Percentiles rank a stretch among this genome's conserved stretches.
Conservation (phyloP, 108 stramenopile species). For the Skeletonema grethae region DNA sequence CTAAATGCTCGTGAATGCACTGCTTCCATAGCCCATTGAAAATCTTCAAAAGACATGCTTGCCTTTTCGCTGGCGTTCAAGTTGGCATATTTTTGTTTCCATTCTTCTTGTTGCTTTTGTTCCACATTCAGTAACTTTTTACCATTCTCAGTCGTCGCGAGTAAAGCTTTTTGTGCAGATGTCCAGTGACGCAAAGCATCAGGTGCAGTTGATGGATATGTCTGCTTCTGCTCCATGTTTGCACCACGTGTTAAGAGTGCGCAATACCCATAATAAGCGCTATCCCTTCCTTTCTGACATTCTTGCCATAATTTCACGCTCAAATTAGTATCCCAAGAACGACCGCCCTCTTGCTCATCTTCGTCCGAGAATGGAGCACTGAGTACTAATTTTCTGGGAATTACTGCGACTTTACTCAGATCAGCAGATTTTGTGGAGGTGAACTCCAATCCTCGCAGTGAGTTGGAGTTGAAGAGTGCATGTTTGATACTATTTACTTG, state of each 20-base stretch:
- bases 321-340: conserved; percentile 66
- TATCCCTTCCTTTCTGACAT: conserved; percentile 54
- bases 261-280: conserved; percentile 54
- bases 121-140: conserved; percentile 52
- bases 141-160: conserved; percentile 46
- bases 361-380: conserved; percentile 56
- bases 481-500: conserved; percentile 43
- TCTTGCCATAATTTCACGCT: conserved; percentile 66
- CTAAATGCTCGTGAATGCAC: conserved; percentile 80
- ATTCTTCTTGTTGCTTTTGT: conserved; percentile 51
- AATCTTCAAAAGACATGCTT: conserved; percentile 63
- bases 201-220: conserved; percentile 69
- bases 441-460: conserved; percentile 55
- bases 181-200: conserved; percentile 80
- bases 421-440: conserved; percentile 25
- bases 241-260: conserved; percentile 37
- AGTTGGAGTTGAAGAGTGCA: conserved; percentile 42
- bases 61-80: conserved; percentile 10
- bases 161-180: conserved; percentile 43
- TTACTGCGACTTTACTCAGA: conserved; percentile 40
- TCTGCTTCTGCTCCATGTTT: conserved; percentile 4
- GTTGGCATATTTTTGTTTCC: conserved; percentile 63
- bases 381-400: conserved; percentile 45
- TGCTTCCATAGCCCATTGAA: conserved; percentile 83
- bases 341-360: conserved; percentile 15